phyloP scores from a whole-genome alignment of 2,329 filamentous ascomycete species.

The Cercospora brassicicola region DNA sequence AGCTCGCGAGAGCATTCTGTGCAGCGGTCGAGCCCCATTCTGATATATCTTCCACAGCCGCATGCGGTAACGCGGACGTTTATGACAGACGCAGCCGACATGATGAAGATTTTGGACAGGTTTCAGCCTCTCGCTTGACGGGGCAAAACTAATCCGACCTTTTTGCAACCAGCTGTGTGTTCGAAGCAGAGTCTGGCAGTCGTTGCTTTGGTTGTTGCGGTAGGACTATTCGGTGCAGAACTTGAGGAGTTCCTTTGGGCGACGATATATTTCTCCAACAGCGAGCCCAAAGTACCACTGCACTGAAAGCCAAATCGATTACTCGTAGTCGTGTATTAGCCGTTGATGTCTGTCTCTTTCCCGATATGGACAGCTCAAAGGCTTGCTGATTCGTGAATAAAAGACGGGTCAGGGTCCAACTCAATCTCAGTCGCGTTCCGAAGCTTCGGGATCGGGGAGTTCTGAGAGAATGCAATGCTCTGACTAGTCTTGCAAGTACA shows the following conservation, averaged over 20 bases:
- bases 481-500: not conserved
- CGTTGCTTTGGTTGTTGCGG: not conserved
- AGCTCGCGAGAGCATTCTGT: slow-evolving; percentile 1
- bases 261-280: not conserved
- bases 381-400: not conserved
- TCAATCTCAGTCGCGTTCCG: not conserved
- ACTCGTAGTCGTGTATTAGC: not conserved
- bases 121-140: not conserved
- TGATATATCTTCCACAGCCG: slow-evolving; percentile 3
- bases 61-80: slow-evolving; percentile 5
- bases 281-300: not conserved
- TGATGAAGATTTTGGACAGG: not conserved
- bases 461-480: not conserved
- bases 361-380: slow-evolving; percentile 8
- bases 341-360: not conserved
- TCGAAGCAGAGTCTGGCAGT: not conserved
- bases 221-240: not conserved
- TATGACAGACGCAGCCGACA: not conserved
- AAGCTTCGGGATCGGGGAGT: not conserved
- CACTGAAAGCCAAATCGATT: not conserved
- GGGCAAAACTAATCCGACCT: not conserved
- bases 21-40: not conserved
- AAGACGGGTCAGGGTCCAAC: not conserved
- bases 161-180: not conserved
- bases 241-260: not conserved